Base-by-base conservation (phyloP, 345 rosid genomes). In the Salix exigua region DNA sequence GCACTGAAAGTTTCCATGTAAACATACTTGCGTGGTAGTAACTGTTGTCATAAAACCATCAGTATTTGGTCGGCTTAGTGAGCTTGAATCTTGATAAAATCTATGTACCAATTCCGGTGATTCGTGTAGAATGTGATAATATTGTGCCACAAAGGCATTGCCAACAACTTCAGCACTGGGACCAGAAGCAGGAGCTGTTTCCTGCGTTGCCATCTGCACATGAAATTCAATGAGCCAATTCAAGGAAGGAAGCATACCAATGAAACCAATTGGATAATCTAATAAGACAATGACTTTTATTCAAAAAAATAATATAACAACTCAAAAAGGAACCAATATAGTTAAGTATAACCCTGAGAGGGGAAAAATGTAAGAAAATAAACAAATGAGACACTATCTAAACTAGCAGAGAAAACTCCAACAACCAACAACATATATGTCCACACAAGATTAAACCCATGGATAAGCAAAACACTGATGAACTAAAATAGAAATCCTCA, bases 21-120 rank as follows among this genome's bases (percentile, higher is more conserved):
- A 77, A 66, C 89, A 83, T 87, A 93, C 98, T 81, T 77, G 76
- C 78, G 86, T 78, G 25, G 89, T 78, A 0, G 85, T 86, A 83
- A 85, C 89, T 2, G 87, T 72, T 58, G 80, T 86, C 88, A 85
- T 87, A 17, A 50, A 68, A 26, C 94, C 92, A 78, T 87, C 81
- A 0, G 79, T 72, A 78, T 79, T 85, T 0, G 95, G 91, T 33
- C 95, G 77, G 81, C 87, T 83, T 21, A 91, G 69, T 35, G 75
- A 79, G 71, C 97, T 91, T 0, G 69, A 71, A 71, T 90, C 92
- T 16, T 82, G 89, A 79, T 93, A 93, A 81, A 91, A 91, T 64
- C 53, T 86, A 70, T 87, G 85, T 61, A 83, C 92, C 25, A 76
- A 50, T 1, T 68, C 75, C 0, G 95, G 90, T 1, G 83, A 77